A percentile compares a stretch with the other conserved stretches of the same genome.
Conservation (phyloP, 192 early-diverging fungal genomes). For the Phlyctochytrium arcticum region DNA sequence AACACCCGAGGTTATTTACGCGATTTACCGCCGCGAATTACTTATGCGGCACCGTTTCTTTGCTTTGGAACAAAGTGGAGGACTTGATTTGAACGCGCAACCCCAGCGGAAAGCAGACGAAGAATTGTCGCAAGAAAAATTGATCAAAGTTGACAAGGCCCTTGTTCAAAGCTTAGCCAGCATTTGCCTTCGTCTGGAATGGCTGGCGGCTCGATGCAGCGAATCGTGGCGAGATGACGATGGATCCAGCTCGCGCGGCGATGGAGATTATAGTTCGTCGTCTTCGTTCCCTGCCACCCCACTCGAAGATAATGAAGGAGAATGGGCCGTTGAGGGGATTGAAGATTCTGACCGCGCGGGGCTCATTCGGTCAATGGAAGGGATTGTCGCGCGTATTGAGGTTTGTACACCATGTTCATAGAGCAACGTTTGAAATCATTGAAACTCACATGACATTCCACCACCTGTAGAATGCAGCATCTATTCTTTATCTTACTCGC, state of each 20-base stretch:
- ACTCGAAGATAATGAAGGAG: constrained; percentile 6
- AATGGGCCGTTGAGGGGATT: constrained; percentile 13
- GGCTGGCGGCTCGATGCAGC: constrained; percentile 38
- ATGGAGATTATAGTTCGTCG: no score
- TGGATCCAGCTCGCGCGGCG: no score
- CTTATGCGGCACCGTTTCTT: constrained; percentile 28
- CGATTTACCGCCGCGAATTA: constrained; percentile 34
- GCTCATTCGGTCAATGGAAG: constrained; percentile 11
- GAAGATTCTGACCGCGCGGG: constrained; percentile 7
- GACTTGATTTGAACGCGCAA: constrained; percentile 14
- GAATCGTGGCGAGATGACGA: constrained; percentile 25
- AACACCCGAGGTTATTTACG: constrained; percentile 74
- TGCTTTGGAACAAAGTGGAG: constrained; percentile 27
- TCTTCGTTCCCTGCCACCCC: neutral
- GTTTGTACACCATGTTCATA: constrained; percentile 34
- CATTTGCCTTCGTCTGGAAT: constrained; percentile 59
- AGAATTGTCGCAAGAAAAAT: neutral
- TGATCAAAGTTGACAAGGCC: constrained; percentile 37
- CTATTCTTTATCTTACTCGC: constrained; percentile 54
- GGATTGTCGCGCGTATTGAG: constrained; percentile 16
- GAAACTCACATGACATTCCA: neutral
- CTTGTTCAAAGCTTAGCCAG: constrained; percentile 43
- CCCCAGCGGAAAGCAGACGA: constrained; percentile 3
- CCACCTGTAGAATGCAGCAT: constrained; percentile 54
- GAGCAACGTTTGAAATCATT: neutral